A percentile compares a stretch with the other conserved stretches of the same genome.
These are phyloP conservation scores for Colletotrichum magnum DNA, from an alignment of 2,329 filamentous ascomycete species.

Conservation along the genomic window DNA sequence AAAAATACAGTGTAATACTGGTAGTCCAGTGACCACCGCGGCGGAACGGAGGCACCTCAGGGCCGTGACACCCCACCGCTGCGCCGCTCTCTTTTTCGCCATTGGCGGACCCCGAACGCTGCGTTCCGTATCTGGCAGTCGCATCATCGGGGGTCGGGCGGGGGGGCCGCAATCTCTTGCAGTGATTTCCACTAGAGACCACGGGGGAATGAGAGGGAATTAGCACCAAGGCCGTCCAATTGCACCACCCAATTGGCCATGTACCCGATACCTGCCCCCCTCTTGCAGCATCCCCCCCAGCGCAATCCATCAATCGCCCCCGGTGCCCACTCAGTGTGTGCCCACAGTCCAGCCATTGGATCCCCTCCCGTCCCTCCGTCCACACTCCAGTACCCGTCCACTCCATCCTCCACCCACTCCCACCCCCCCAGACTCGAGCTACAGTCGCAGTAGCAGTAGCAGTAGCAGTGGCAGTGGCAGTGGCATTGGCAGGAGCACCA, in stretches of 20 bases:
- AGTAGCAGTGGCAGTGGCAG: too few species aligned
- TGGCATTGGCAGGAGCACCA: too few species aligned
- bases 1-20: too few species aligned
- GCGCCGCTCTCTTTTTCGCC: conserved; percentile 17
- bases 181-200: conserved; percentile 21
- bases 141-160: not conserved
- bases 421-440: conserved; percentile 14
- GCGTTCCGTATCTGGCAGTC: conserved; percentile 29
- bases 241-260: not conserved
- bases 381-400: conserved; percentile 8
- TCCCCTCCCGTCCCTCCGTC: not conserved
- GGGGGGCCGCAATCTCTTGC: conserved; percentile 35
- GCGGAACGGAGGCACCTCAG: not conserved
- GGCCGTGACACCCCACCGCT: conserved; percentile 8
- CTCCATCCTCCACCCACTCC: conserved; percentile 28
- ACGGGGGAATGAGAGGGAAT: not conserved
- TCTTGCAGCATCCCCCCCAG: conserved; percentile 2
- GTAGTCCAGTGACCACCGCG: too few species aligned
- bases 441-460: too few species aligned
- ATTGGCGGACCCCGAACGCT: conserved; percentile 18
- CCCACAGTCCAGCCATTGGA: conserved; percentile 12
- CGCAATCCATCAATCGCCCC: conserved; percentile 3
- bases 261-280: conserved; percentile 13
- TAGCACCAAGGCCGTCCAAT: not conserved
- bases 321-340: conserved; percentile 6